Percentiles rank a stretch among this genome's conserved stretches.
Evolutionary conservation across 2,329 filamentous ascomycete species (phyloP).

Genomic region (Fusarium irregulare): DNA sequence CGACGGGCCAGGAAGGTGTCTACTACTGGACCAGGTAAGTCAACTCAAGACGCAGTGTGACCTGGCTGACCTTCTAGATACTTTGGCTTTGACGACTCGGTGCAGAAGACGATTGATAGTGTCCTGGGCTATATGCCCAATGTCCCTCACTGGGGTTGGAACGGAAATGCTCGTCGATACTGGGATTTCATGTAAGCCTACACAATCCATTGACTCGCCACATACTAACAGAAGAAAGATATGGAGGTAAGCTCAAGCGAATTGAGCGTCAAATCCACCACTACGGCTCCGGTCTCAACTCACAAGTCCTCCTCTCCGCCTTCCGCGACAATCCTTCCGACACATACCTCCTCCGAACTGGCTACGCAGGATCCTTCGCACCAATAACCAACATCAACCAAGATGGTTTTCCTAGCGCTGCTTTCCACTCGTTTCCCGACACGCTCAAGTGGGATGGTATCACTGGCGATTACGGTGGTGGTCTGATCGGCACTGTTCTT

Average conservation of each 20-base stretch:
- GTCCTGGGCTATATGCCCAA: conserved; percentile 68
- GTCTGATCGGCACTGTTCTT: conserved; percentile 63
- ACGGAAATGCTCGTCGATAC: conserved; percentile 69
- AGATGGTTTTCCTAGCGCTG: conserved; percentile 65
- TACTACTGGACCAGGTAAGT: conserved; percentile 66
- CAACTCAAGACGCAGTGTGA: too few relatives aligned
- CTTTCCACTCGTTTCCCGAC: conserved; percentile 68
- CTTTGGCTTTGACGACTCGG: conserved; percentile 60
- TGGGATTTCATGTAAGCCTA: conserved; percentile 68
- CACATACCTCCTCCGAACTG: conserved; percentile 63
- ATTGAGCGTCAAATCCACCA: conserved; percentile 65
- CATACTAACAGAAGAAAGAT: too few relatives aligned
- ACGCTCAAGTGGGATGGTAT: conserved; percentile 67
- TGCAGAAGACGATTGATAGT: conserved; percentile 62
- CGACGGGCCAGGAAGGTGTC: conserved; percentile 70
- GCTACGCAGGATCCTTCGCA: conserved; percentile 64
- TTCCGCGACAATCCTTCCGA: conserved; percentile 61
- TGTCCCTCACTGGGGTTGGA: conserved; percentile 71
- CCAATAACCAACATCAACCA: conserved; percentile 66
- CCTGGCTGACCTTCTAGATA: conserved; percentile 49
- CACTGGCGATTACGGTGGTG: conserved; percentile 67
- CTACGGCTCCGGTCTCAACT: conserved; percentile 69
- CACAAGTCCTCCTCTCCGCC: conserved; percentile 63
- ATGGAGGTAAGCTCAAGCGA: conserved; percentile 55
- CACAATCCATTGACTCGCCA: too few relatives aligned